Evolutionary conservation across 495 filamentous ascomycete species (phyloP).

Genomic region (Bacidia rubella): DNA sequence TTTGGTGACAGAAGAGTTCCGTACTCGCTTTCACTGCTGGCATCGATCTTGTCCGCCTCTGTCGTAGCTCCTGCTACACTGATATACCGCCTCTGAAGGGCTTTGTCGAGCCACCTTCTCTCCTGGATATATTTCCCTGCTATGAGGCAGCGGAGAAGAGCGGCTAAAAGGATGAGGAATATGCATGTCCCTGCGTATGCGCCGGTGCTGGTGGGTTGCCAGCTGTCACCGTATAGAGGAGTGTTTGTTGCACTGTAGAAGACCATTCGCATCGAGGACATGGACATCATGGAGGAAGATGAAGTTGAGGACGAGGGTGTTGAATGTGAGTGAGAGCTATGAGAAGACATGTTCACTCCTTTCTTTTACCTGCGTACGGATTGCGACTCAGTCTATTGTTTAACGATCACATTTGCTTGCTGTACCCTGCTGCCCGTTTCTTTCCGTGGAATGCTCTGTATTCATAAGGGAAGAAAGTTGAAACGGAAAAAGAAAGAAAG

Average conservation of each 20-base stretch:
- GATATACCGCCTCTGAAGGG: slow-evolving; percentile 60
- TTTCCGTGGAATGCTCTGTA: too few species aligned
- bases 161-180: slow-evolving; percentile 63
- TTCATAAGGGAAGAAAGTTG: too few species aligned
- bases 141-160: slow-evolving; percentile 51
- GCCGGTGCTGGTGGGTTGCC: slow-evolving; percentile 56
- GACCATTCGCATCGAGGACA: slow-evolving; percentile 25
- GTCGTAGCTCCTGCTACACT: slow-evolving; percentile 51
- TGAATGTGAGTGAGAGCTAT: slow-evolving; percentile 7
- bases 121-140: slow-evolving; percentile 51
- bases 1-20: slow-evolving; percentile 46
- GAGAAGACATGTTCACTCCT: slow-evolving; percentile 13
- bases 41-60: slow-evolving; percentile 39
- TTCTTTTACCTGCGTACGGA: background rate
- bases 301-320: slow-evolving; percentile 10
- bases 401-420: too few species aligned
- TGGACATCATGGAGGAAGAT: slow-evolving; percentile 8
- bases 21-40: slow-evolving; percentile 43
- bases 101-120: slow-evolving; percentile 44
- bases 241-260: slow-evolving; percentile 56
- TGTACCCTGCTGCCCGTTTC: too few species aligned
- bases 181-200: slow-evolving; percentile 76
- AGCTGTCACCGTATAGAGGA: slow-evolving; percentile 57
- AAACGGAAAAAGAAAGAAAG: too few species aligned
- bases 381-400: too few species aligned